Conservation (phyloP, 176 grass and related monocot species). For the Carex myosuroides region DNA sequence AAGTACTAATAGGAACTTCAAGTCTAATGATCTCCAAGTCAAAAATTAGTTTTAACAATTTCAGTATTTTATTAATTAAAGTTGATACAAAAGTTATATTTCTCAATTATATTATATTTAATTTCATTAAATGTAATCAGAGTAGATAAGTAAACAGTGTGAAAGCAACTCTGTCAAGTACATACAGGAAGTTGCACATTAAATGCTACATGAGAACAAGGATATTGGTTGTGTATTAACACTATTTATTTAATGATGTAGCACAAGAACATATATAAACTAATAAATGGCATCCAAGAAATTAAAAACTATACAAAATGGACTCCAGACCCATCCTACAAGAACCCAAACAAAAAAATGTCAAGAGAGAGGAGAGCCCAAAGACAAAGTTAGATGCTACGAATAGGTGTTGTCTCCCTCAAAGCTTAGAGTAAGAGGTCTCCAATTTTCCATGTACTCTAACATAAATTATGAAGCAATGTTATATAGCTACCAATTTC, state of each 20-base stretch:
- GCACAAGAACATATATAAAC: conserved; percentile 22
- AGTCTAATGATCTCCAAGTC: too few relatives aligned
- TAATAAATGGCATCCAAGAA: conserved; percentile 1
- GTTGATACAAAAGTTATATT: too few relatives aligned
- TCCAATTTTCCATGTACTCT: neutral
- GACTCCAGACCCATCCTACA: conserved; percentile 9
- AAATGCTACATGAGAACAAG: neutral
- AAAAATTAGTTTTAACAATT: too few relatives aligned
- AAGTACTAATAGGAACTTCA: too few relatives aligned
- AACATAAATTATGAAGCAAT: neutral
- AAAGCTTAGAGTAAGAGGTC: neutral
- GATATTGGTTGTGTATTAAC: neutral
- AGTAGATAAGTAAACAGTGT: neutral
- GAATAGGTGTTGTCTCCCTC: conserved; percentile 19
- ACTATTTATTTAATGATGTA: neutral
- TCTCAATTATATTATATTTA: too few relatives aligned
- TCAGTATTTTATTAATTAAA: too few relatives aligned
- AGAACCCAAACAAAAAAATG: conserved; percentile 21
- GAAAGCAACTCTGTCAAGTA: neutral
- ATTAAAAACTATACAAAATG: neutral
- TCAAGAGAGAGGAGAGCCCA: conserved; percentile 23
- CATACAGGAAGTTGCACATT: neutral
- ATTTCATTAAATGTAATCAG: neutral
- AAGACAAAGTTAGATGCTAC: conserved; percentile 27
- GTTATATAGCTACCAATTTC: neutral